These are phyloP conservation scores for Pythium vanterpoolii DNA, from an alignment of 352 stramenopile genomes.

Conservation along the genomic window DNA sequence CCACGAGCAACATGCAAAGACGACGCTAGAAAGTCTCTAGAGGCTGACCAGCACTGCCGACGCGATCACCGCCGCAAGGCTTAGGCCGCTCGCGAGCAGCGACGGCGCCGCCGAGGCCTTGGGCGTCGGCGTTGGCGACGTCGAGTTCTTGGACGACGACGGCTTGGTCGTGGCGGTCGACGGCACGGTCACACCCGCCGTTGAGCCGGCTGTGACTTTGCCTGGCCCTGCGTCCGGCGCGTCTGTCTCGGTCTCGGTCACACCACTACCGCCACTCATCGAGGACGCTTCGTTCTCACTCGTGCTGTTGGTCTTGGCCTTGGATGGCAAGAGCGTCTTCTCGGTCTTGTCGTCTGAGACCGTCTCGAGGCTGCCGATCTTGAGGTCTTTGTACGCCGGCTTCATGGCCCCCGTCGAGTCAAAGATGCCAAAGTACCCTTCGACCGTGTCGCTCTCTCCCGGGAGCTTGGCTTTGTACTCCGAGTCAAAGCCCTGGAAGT, in stretches of 20 bases:
- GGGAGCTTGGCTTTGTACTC: slow-evolving; percentile 65
- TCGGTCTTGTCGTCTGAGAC: slow-evolving; percentile 13
- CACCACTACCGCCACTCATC: not conserved
- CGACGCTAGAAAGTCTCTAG: not conserved
- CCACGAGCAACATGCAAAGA: slow-evolving; percentile 5
- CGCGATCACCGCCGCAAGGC: slow-evolving; percentile 9
- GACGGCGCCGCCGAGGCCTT: slow-evolving; percentile 4
- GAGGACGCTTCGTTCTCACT: not conserved
- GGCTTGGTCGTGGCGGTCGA: not conserved
- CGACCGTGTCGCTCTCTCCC: slow-evolving; percentile 49
- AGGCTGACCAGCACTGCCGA: slow-evolving; percentile 14
- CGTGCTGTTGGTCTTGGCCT: not conserved
- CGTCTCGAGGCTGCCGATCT: slow-evolving; percentile 28
- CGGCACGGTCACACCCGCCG: not conserved
- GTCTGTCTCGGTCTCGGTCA: not conserved
- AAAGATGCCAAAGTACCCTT: slow-evolving; percentile 80
- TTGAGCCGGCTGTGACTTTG: slow-evolving; percentile 15
- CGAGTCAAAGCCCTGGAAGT: slow-evolving; percentile 84
- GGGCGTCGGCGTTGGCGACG: slow-evolving; percentile 3
- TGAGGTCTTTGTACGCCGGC: slow-evolving; percentile 50
- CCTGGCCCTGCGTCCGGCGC: slow-evolving; percentile 5
- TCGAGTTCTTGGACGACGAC: slow-evolving; percentile 14
- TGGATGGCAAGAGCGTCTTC: not conserved
- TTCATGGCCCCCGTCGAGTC: slow-evolving; percentile 63
- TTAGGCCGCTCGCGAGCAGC: slow-evolving; percentile 2